Conservation (phyloP, 306 rosid species). For the Lithocarpus polystachyus region DNA sequence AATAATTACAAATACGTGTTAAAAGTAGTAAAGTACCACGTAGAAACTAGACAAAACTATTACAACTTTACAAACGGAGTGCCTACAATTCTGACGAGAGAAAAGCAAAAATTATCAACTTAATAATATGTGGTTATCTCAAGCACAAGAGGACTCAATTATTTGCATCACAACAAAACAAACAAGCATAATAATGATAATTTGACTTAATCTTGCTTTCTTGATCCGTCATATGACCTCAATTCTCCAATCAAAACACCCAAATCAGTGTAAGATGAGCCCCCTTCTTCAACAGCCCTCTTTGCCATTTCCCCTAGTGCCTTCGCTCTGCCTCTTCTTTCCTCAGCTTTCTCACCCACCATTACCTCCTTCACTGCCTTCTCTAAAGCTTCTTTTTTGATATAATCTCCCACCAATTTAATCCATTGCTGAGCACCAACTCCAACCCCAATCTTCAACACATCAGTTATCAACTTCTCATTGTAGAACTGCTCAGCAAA, state of each 20-base stretch:
- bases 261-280: constrained; percentile 34
- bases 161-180: too few relatives aligned
- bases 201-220: background rate
- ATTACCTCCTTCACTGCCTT: constrained; percentile 17
- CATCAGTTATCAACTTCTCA: constrained; percentile 30
- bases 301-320: constrained; percentile 29
- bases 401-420: constrained; percentile 7
- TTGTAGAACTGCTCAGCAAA: constrained; percentile 34
- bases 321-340: constrained; percentile 45
- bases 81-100: too few relatives aligned
- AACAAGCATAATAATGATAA: background rate
- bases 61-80: too few relatives aligned
- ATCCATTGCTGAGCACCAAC: constrained; percentile 26
- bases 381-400: constrained; percentile 31
- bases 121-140: too few relatives aligned
- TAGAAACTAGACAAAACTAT: too few relatives aligned
- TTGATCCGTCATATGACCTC: background rate
- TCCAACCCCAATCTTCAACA: constrained; percentile 26
- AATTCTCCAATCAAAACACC: constrained; percentile 32
- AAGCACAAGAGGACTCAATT: too few relatives aligned
- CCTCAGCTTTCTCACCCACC: constrained; percentile 44
- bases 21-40: too few relatives aligned
- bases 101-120: too few relatives aligned
- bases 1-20: too few relatives aligned
- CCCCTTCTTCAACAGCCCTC: constrained; percentile 39